Percentiles rank a stretch among this genome's conserved stretches.
phyloP scores from a whole-genome alignment of 495 filamentous ascomycete species.

The Glonium stellatum region DNA sequence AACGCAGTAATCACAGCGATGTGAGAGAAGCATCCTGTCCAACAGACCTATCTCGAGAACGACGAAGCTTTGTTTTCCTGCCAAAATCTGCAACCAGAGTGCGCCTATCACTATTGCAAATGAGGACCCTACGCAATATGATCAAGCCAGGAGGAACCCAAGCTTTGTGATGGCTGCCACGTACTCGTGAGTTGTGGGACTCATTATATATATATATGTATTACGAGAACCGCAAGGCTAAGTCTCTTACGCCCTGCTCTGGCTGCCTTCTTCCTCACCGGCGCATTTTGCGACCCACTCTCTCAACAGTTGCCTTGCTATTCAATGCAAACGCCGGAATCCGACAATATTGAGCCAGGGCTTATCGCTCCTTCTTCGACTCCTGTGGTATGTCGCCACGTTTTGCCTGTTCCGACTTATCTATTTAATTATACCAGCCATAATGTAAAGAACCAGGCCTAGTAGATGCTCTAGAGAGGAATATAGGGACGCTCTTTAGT shows the following conservation, averaged over 20 bases:
- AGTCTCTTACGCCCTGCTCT: slow-evolving; percentile 2
- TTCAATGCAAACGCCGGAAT: neutral
- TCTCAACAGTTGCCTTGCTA: neutral
- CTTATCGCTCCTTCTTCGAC: neutral
- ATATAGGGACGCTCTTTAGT: too few species aligned
- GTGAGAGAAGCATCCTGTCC: neutral
- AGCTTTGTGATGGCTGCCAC: too few species aligned
- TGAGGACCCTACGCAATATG: neutral
- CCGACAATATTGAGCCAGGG: neutral
- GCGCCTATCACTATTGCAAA: neutral
- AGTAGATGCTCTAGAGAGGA: too few species aligned
- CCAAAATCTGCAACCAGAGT: neutral
- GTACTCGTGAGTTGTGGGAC: too few species aligned
- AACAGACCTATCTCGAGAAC: neutral
- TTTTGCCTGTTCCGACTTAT: too few species aligned
- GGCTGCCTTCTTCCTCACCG: neutral
- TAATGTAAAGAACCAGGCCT: too few species aligned
- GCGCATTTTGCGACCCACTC: too few species aligned
- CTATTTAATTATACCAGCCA: too few species aligned
- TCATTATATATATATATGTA: slow-evolving; percentile 4
- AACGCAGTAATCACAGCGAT: neutral
- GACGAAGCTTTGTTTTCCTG: neutral
- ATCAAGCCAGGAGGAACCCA: too few species aligned
- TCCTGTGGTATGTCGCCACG: too few species aligned
- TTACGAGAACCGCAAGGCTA: neutral